Conservation (phyloP, 257 asterid species). For the Ligustrum vulgare region DNA sequence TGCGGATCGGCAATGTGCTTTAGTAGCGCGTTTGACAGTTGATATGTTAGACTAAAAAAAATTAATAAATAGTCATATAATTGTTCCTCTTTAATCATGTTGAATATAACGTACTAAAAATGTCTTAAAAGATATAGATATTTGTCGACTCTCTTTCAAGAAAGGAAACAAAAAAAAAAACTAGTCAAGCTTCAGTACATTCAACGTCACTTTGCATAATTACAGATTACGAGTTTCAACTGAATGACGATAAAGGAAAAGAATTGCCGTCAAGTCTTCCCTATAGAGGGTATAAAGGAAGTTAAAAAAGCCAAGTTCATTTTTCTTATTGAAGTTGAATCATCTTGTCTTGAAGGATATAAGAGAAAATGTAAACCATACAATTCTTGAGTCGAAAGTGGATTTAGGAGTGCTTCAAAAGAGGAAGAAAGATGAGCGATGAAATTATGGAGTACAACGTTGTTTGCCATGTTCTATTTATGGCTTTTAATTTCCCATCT, state of each 20-base stretch:
- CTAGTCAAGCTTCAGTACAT: not conserved
- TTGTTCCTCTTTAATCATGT: not conserved
- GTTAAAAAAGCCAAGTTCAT: not conserved
- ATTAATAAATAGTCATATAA: not conserved
- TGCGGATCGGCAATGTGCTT: not conserved
- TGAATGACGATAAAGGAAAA: not conserved
- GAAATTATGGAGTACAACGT: not conserved
- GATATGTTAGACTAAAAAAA: not conserved
- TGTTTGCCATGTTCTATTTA: not conserved
- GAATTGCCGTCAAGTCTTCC: not conserved
- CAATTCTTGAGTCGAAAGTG: not conserved
- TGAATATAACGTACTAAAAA: not conserved
- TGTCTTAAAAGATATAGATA: not conserved
- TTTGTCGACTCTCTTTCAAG: not conserved
- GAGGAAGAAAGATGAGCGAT: too few species aligned
- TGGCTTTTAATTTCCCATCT: not conserved
- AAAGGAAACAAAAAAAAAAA: not conserved
- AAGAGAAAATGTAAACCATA: not conserved
- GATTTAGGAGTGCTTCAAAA: not conserved
- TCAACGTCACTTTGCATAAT: not conserved
- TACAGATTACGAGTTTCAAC: not conserved
- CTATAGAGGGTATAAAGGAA: not conserved
- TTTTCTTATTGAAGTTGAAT: not conserved
- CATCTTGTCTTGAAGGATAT: not conserved
- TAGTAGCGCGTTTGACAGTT: not conserved